Evolutionary conservation across 306 rosid genomes (phyloP), one percentile per base, ranked within the genome.

Genomic region (Abrus precatorius): DNA sequence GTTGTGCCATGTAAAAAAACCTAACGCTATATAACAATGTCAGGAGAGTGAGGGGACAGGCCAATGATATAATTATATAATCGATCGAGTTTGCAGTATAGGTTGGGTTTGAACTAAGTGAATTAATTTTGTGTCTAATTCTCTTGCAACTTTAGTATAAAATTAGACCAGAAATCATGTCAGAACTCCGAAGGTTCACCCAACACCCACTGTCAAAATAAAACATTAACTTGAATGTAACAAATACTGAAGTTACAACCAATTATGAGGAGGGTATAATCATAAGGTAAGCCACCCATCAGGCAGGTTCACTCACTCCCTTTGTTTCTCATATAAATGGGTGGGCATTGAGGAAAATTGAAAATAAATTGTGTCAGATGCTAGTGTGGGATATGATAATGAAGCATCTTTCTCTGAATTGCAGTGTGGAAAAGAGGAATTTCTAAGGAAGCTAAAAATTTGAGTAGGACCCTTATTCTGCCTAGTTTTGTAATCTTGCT

Each of bases 381-480:
- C 4, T 72, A 71, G 44, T 5, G 57, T 53, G 44, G 6, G 20
- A 69, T 44, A 75, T 12, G 41, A 34, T 62, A 62, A 62, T n/a
- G 5, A 55, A 80, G 68, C 76, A 72, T 59, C 80, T 83, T 72
- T 40, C 49, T 9, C 11, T 50, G 48, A 9, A 41, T 33, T 41
- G 53, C 28, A 29, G 29, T 5, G 64, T 69, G 33, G 69, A 53
- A 77, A 69, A 59, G 36, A 20, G 74, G 77, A 73, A 86, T 84
- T 80, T 90, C 72, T 45, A 56, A 74, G 82, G 82, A 82, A 76
- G 82, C 78, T 54, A 27, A 56, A 72, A 43, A 49, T 2, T 69
- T 33, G 50, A 32, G 43, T 57, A 61, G 14, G 73, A 75, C 75
- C 68, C 54, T 68, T 72, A 69, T 85, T 81, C 43, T 79, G 83